Conservation (phyloP, 1,284 basidiomycete species). For the Xerocomus nothofagi region DNA sequence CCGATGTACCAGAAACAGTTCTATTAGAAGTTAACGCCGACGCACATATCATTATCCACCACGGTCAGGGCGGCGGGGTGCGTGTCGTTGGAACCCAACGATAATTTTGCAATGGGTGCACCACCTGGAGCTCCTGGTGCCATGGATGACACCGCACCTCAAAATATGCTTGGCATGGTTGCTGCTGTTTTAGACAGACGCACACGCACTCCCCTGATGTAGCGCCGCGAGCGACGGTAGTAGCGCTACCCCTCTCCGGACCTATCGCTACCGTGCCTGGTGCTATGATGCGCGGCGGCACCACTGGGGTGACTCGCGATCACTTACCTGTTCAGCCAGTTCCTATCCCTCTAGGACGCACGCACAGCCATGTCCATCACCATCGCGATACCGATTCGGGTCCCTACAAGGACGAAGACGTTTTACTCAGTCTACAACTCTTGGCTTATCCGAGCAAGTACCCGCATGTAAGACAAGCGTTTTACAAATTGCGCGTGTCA, state of each 20-base stretch:
- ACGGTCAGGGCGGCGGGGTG: conserved; percentile 47
- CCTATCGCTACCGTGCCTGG: conserved; percentile 11
- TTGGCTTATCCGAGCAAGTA: conserved; percentile 98
- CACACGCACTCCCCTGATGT: conserved; percentile 36
- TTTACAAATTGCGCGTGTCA: conserved; percentile 79
- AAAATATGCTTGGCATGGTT: conserved; percentile 33
- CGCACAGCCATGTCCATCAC: conserved; percentile 25
- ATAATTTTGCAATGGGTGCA: conserved; percentile 84
- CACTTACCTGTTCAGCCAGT: conserved; percentile 15
- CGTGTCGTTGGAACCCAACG: conserved; percentile 67
- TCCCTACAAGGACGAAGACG: conserved; percentile 92
- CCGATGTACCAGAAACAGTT: conserved; percentile 47
- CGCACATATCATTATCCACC: conserved; percentile 69
- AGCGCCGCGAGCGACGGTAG: conserved; percentile 43
- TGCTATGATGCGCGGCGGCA: conserved; percentile 16
- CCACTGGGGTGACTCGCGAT: conserved; percentile 19
- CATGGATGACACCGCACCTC: conserved; percentile 42
- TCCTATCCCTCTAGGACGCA: conserved; percentile 28
- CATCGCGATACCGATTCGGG: conserved; percentile 45
- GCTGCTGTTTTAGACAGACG: conserved; percentile 29
- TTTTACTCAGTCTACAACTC: conserved; percentile 87
- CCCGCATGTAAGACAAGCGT: conserved; percentile 95
- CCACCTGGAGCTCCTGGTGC: conserved; percentile 82
- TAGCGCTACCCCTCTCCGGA: conserved; percentile 33
- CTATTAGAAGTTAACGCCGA: conserved; percentile 51